phyloP scores from a whole-genome alignment of 495 filamentous ascomycete species.

The Talaromyces liani region DNA sequence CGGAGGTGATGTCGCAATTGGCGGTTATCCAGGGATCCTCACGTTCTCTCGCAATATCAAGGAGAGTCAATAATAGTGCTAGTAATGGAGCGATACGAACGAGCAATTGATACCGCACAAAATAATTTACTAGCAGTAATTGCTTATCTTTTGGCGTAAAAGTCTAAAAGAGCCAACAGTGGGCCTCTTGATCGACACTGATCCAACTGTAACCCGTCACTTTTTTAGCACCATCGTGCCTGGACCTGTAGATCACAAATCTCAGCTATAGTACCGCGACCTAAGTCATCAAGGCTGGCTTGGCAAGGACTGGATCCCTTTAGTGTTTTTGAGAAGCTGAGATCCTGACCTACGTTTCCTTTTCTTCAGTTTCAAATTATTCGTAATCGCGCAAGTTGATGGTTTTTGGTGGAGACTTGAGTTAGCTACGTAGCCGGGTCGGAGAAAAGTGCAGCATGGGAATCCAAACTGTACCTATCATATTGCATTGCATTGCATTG shows the following conservation, averaged over 20 bases:
- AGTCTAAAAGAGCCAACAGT: neutral
- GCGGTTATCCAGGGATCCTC: neutral
- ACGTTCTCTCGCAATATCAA: neutral
- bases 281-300: neutral
- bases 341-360: neutral
- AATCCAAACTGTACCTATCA: neutral
- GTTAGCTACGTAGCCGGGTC: neutral
- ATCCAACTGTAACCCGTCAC: constrained; percentile 1
- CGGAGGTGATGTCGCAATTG: neutral
- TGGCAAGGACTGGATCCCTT: neutral
- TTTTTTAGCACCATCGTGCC: constrained; percentile 2
- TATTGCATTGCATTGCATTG: neutral
- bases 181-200: neutral
- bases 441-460: neutral
- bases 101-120: neutral
- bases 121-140: neutral
- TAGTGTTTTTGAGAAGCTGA: neutral
- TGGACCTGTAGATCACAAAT: neutral
- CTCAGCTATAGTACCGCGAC: neutral
- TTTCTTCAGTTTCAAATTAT: neutral
- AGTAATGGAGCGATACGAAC: neutral
- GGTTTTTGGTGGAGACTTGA: neutral
- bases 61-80: neutral
- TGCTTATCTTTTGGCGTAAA: neutral
- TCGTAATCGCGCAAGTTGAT: neutral